A percentile compares a stretch with the other conserved stretches of the same genome.
Evolutionary conservation across 2,329 filamentous ascomycete species (phyloP).

Genomic region (Neonectria punicea): DNA sequence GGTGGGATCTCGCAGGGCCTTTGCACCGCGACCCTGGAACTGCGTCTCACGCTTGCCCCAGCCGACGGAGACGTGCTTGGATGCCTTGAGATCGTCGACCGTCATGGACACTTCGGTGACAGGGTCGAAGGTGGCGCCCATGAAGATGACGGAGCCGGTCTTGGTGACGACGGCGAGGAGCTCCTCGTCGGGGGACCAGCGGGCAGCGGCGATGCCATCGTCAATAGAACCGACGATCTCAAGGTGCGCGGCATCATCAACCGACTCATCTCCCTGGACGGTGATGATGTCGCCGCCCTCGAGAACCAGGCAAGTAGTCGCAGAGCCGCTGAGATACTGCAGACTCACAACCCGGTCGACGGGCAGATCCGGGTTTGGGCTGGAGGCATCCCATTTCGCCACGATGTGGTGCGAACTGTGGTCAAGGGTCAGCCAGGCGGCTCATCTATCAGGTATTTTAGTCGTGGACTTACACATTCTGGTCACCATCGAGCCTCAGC

Average conservation of each 20-base stretch:
- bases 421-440: slow-evolving; percentile 33
- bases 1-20: slow-evolving; percentile 89
- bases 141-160: slow-evolving; percentile 83
- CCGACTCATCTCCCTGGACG: slow-evolving; percentile 71
- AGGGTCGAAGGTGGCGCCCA: slow-evolving; percentile 91
- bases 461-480: slow-evolving; percentile 53
- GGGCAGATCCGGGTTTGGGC: slow-evolving; percentile 77
- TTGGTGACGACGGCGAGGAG: slow-evolving; percentile 85
- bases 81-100: slow-evolving; percentile 82
- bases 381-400: slow-evolving; percentile 89
- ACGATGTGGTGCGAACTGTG: slow-evolving; percentile 56
- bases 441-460: slow-evolving; percentile 15
- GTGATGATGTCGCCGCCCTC: slow-evolving; percentile 91
- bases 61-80: slow-evolving; percentile 93
- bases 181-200: slow-evolving; percentile 96
- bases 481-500: slow-evolving; percentile 61
- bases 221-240: slow-evolving; percentile 97
- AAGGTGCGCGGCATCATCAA: slow-evolving; percentile 75
- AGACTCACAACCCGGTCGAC: slow-evolving; percentile 82
- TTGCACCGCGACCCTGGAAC: slow-evolving; percentile 91
- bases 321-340: slow-evolving; percentile 85
- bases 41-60: slow-evolving; percentile 99
- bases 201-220: slow-evolving; percentile 86
- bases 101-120: slow-evolving; percentile 79
- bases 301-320: slow-evolving; percentile 82